Base-by-base conservation (phyloP, 352 stramenopile genomes). In the Globisporangium cylindrosporum region DNA sequence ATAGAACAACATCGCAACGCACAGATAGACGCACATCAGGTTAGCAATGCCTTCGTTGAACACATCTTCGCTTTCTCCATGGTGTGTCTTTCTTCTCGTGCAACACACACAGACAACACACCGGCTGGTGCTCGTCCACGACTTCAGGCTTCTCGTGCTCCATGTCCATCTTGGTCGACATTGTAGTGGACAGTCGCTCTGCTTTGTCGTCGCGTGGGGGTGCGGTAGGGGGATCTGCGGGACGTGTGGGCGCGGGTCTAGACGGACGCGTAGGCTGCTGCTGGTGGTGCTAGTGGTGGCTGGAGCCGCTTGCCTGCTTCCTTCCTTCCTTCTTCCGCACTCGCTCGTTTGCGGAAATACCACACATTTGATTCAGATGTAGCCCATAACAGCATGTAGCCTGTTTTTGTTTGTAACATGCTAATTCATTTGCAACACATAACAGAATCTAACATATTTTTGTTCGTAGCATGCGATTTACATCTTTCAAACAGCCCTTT, bases 131-230 rank as follows among this genome's bases (percentile, higher is more conserved):
- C 60, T 91, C 77, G 22, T 86, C 77, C 34, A 85, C 73, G 22
- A 72, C 76, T 68, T 89, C 79, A 29, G 84, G 84, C 75, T 93
- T 93, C 70, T 93, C 84, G 80, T 90, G 84, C 41, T 79, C 82
- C 65, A 88, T 73, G 58, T 84, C 82, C 64, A 86, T 74, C 72
- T 89, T 88, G 51, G 79, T 89, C 64, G 84, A 81, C 84, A 93
- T 93, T n/a, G 59, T 25, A 36, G 29, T 32, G 29, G 29, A 32
- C 10, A 6, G 46, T 20, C 20, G 18, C 43, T 51, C 43, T 51
- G 43, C 18, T 51, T 10, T 24, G 43, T 12, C 43, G 43, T 24
- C 43, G 43, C 6, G 18, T 24, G 43, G 43, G 36, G 36, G 27
- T 59, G 32, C 14, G 53, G 18, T 66, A 54, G 6, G 25, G 36